These are phyloP conservation scores for Ramalina peruviana DNA, from an alignment of 495 filamentous ascomycete genomes.

Conservation along the genomic window DNA sequence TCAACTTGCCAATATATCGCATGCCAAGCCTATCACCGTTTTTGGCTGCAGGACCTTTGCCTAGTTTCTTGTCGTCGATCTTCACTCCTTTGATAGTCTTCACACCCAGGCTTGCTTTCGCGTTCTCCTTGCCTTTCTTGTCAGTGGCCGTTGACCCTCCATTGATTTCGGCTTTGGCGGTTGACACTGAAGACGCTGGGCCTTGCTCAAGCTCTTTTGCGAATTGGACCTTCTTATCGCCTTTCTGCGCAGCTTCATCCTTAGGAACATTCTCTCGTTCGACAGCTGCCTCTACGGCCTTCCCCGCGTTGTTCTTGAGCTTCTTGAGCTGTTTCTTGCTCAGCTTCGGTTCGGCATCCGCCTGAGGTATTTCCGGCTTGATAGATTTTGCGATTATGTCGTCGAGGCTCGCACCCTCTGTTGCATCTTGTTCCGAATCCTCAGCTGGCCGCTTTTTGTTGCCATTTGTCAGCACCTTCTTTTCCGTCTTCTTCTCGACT, in stretches of 20 bases:
- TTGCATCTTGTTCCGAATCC: conserved; percentile 38
- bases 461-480: conserved; percentile 37
- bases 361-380: conserved; percentile 36
- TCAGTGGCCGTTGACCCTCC: conserved; percentile 18
- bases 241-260: conserved; percentile 31
- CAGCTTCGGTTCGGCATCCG: conserved; percentile 48
- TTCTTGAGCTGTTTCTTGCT: conserved; percentile 99
- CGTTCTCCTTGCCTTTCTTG: conserved; percentile 35
- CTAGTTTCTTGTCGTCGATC: conserved; percentile 88
- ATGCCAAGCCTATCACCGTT: conserved; percentile 74
- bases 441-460: conserved; percentile 83
- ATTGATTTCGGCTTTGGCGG: conserved; percentile 23
- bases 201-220: conserved; percentile 97
- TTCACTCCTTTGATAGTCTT: conserved; percentile 67
- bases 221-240: conserved; percentile 95
- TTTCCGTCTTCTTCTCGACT: conserved; percentile 27
- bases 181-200: conserved; percentile 52
- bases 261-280: conserved; percentile 42
- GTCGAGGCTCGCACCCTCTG: conserved; percentile 39
- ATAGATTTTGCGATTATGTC: conserved; percentile 62
- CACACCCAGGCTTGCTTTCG: conserved; percentile 44
- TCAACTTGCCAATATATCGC: conserved; percentile 94
- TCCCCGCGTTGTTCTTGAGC: conserved; percentile 92
- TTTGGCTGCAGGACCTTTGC: conserved; percentile 69
- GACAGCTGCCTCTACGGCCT: conserved; percentile 44